These are phyloP conservation scores for Hypsizygus ulmarius DNA, from an alignment of 1,284 basidiomycete species.

Conservation along the genomic window DNA sequence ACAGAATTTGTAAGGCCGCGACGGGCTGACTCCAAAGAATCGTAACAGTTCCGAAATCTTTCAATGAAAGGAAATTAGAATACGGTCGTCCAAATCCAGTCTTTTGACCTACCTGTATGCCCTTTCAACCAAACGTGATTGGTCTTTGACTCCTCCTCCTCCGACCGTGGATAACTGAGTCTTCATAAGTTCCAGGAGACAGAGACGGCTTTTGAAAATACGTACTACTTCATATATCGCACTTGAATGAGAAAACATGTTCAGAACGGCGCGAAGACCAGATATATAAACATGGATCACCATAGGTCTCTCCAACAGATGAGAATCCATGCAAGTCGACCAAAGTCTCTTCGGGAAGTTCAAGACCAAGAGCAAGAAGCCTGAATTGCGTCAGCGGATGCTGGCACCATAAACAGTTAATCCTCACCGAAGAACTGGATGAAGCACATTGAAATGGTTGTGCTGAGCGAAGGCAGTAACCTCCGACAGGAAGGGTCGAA, in stretches of 20 bases:
- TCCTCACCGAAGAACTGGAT: constrained; percentile 46
- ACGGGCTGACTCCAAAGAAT: constrained; percentile 63
- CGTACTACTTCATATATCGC: constrained; percentile 58
- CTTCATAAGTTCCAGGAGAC: not conserved
- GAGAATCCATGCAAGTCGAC: constrained; percentile 51
- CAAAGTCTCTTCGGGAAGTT: constrained; percentile 57
- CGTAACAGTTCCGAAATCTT: constrained; percentile 59
- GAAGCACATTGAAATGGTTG: constrained; percentile 50
- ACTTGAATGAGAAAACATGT: constrained; percentile 28
- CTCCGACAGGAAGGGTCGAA: constrained; percentile 58
- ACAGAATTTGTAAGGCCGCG: constrained; percentile 54
- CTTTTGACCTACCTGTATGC: constrained; percentile 45
- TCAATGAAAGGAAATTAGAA: not conserved
- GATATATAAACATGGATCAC: constrained; percentile 28
- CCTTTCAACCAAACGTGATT: constrained; percentile 62
- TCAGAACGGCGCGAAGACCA: constrained; percentile 19
- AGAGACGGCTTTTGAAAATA: constrained; percentile 3
- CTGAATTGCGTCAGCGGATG: constrained; percentile 25
- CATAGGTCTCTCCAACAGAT: constrained; percentile 42
- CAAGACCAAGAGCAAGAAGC: constrained; percentile 54
- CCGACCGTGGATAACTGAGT: constrained; percentile 35
- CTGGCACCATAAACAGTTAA: not conserved
- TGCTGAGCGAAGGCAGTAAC: constrained; percentile 49
- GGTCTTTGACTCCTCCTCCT: constrained; percentile 53
- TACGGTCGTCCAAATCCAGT: constrained; percentile 9